Evolutionary conservation across 2,329 filamentous ascomycete species (phyloP).

Genomic region (Fusarium sp.): DNA sequence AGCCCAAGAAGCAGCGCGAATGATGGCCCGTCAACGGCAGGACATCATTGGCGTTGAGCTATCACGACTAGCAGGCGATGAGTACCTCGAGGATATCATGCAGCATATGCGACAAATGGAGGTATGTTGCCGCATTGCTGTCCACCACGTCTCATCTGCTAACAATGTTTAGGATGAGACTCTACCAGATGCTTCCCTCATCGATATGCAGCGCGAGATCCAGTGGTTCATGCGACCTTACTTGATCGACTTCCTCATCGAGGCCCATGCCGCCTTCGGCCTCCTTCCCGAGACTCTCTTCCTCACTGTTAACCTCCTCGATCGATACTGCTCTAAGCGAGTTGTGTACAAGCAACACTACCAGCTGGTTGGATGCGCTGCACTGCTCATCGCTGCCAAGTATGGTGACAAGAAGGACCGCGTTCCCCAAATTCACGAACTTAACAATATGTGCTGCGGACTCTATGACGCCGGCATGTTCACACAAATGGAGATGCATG

Average conservation of each 20-base stretch:
- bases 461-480: conserved; percentile 99
- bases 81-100: conserved; percentile 94
- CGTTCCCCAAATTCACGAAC: conserved; percentile 94
- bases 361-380: conserved; percentile 94
- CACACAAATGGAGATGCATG: conserved; percentile 99
- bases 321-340: conserved; percentile 96
- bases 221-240: conserved; percentile 99
- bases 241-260: conserved; percentile 96
- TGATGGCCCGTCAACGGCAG: conserved; percentile 82
- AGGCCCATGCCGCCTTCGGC: conserved; percentile 94
- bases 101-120: conserved; percentile 97
- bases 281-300: conserved; percentile 94
- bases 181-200: conserved; percentile 93
- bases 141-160: conserved; percentile 29
- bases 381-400: conserved; percentile 95
- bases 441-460: conserved; percentile 99
- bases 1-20: conserved; percentile 77
- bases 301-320: conserved; percentile 93
- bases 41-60: conserved; percentile 89
- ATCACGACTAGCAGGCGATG: conserved; percentile 82
- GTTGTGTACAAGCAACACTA: conserved; percentile 99
- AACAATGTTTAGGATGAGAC: conserved; percentile 71
- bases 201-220: conserved; percentile 98
- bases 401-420: conserved; percentile 99
- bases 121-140: conserved; percentile 53